Base-by-base conservation (phyloP, 495 filamentous ascomycete genomes). In the Neurospora sp. region DNA sequence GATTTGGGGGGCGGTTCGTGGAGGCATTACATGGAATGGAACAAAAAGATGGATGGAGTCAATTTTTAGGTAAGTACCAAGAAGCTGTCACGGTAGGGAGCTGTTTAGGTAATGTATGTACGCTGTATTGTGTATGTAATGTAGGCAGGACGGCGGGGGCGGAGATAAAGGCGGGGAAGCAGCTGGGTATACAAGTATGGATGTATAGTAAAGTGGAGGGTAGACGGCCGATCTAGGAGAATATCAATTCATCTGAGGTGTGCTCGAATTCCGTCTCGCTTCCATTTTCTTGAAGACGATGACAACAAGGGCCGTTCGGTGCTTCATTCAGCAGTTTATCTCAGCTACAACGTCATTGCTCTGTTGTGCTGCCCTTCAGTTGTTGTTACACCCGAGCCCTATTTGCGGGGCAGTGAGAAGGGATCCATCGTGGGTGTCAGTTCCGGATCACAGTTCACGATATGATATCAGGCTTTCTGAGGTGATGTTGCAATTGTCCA, bases 1-100 rank as follows among this genome's bases (percentile, higher is more conserved):
- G 41, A 73, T 53, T 73, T 71, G 73, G 38, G 71, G 70, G 10
- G 53, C 40, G 59, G 41, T 39, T 74, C 40, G 65, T 27, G 73
- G 35, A 17, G 72, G 38, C 10, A 41, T 69, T 16, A 16, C 14
- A 44, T n/a, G 17, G 17, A n/a, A 35, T 27, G 16, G 16, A 37
- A 53, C n/a, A 14, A 53, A 53, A 27, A 31, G 10, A 27, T 27
- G 22, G 22, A 61, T 61, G 10, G 10, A 61, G 10, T 61, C 53
- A 17, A 65, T 65, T 65, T 31, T 31, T 35, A 27, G 31, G 53
- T 31, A 65, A 3, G 27, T 31, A 31, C 53, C 27, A 17, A 10
- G 53, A 65, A 65, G 53, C 53, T 65, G 14, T 65, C 22, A 31
- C 53, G 20, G 20, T 65, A 65, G 27, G 27, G 27, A 27, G 53